A percentile compares a stretch with the other conserved stretches of the same genome.
Conservation (phyloP, 140 eudicot species). For the Cichorium intybus region DNA sequence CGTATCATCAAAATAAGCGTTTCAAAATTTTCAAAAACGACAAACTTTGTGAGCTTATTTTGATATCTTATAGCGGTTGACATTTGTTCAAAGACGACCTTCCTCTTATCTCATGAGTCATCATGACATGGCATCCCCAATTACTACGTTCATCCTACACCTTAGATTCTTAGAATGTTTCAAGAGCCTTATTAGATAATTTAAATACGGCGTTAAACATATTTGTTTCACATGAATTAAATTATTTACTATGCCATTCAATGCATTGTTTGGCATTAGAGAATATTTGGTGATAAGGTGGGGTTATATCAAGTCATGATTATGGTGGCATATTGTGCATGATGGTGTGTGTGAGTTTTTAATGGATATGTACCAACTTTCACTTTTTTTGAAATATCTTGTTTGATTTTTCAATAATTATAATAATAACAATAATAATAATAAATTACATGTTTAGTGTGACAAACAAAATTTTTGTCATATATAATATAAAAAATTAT, state of each 20-base stretch:
- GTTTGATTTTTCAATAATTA: not conserved
- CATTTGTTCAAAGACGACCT: slow-evolving; percentile 1
- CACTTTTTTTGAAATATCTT: not conserved
- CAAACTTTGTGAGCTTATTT: not conserved
- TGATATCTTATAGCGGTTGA: slow-evolving; percentile 2
- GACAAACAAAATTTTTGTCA: too few species aligned
- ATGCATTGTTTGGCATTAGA: not conserved
- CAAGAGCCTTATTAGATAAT: not conserved
- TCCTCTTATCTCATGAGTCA: slow-evolving; percentile 14
- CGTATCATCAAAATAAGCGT: too few species aligned
- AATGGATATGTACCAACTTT: slow-evolving; percentile 2
- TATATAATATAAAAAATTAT: too few species aligned
- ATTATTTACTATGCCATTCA: not conserved
- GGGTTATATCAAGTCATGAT: not conserved
- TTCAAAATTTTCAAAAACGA: too few species aligned
- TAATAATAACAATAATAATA: not conserved
- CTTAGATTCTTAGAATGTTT: not conserved
- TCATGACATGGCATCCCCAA: slow-evolving; percentile 16
- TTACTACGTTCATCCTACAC: not conserved
- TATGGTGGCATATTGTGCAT: slow-evolving; percentile 6
- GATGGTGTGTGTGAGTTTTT: not conserved
- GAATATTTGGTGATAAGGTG: slow-evolving; percentile 4
- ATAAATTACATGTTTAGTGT: too few species aligned
- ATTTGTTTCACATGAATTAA: not conserved
- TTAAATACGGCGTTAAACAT: not conserved